These are phyloP conservation scores for Eimeria zaria DNA, from an alignment of 169 alveolate genomes.

Conservation along the genomic window DNA sequence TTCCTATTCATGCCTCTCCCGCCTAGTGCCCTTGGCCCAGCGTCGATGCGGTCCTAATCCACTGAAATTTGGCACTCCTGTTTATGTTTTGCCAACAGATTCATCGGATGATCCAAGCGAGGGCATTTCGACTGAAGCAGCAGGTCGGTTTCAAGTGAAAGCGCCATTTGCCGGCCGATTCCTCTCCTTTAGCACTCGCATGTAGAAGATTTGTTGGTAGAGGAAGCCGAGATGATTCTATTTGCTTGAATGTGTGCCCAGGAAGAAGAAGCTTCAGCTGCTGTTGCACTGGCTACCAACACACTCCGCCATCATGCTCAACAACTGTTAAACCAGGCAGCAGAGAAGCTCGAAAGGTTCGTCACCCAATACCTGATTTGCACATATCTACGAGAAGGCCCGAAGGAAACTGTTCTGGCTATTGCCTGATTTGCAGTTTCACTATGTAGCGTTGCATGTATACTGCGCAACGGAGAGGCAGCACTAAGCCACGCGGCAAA, in stretches of 20 bases:
- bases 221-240: not conserved
- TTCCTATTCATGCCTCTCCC: not conserved
- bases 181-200: not conserved
- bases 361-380: not conserved
- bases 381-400: not conserved
- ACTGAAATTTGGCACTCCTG: not conserved
- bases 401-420: not conserved
- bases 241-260: not conserved
- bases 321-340: slow-evolving; percentile 59
- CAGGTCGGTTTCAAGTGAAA: not conserved
- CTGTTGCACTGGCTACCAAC: slow-evolving; percentile 21
- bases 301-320: slow-evolving; percentile 64
- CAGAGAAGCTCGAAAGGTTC: slow-evolving; percentile 63
- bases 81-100: not conserved
- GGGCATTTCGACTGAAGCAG: slow-evolving; percentile 45
- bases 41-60: not conserved
- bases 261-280: slow-evolving; percentile 34
- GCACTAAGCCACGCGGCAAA: not conserved
- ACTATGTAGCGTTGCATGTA: not conserved
- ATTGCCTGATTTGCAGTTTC: not conserved
- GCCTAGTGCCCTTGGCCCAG: not conserved
- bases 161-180: not conserved
- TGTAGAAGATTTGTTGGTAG: not conserved
- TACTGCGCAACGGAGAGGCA: not conserved
- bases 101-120: slow-evolving; percentile 50